These are phyloP conservation scores for Pseudozyma flocculosa DNA, from an alignment of 1,284 basidiomycete species.

Conservation along the genomic window DNA sequence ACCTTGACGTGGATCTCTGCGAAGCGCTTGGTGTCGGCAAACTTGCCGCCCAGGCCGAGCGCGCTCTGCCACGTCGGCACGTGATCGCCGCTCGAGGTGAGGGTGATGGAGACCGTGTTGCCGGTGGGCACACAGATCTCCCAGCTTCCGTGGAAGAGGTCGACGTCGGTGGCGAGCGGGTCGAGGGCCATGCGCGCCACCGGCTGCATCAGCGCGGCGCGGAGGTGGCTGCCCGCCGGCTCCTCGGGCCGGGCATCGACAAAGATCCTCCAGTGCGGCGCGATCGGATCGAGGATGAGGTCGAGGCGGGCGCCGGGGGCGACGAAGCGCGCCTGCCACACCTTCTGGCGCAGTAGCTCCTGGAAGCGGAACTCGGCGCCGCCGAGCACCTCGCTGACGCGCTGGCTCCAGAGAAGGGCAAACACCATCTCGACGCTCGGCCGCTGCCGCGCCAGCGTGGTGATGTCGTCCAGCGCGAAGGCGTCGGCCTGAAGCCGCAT, in stretches of 20 bases:
- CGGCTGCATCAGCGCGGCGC: constrained; percentile 72
- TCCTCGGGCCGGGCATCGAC: constrained; percentile 70
- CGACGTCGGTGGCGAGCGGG: constrained; percentile 32
- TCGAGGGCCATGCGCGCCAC: constrained; percentile 71
- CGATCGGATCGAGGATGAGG: constrained; percentile 72
- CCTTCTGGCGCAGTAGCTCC: constrained; percentile 67
- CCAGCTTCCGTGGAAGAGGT: constrained; percentile 74
- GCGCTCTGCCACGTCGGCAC: constrained; percentile 82
- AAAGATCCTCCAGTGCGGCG: constrained; percentile 77
- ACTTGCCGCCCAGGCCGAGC: constrained; percentile 73
- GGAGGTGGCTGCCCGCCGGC: constrained; percentile 77
- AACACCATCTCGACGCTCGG: constrained; percentile 58
- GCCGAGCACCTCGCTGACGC: constrained; percentile 67
- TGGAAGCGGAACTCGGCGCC: constrained; percentile 56
- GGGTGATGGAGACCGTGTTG: constrained; percentile 65
- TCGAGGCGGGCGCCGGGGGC: constrained; percentile 73
- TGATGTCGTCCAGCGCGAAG: constrained; percentile 62
- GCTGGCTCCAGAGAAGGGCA: constrained; percentile 71
- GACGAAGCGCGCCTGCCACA: constrained; percentile 80
- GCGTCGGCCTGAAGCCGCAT: constrained; percentile 68
- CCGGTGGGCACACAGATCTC: constrained; percentile 74
- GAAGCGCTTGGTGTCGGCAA: constrained; percentile 70
- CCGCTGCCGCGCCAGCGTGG: constrained; percentile 61
- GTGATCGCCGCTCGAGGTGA: constrained; percentile 70
- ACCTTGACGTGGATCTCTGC: constrained; percentile 69